Conservation (phyloP, 129 eudicot genomes). For the Sambucus nigra region DNA sequence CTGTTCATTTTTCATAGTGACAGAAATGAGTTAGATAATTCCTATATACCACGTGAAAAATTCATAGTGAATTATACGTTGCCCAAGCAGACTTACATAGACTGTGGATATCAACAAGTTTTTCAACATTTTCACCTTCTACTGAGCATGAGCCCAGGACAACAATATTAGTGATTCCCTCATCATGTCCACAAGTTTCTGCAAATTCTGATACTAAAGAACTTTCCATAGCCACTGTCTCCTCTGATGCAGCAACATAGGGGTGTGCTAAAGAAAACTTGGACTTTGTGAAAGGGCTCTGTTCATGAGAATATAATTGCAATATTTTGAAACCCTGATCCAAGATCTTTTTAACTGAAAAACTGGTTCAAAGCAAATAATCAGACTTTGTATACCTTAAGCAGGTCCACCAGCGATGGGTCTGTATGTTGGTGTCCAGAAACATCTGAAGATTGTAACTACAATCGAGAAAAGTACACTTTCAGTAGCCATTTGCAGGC, state of each 20-base stretch:
- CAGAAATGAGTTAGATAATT: constrained; percentile 7
- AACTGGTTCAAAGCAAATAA: background rate
- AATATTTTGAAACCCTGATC: background rate
- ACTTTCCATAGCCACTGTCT: constrained; percentile 49
- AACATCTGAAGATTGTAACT: constrained; percentile 56
- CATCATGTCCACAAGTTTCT: constrained; percentile 52
- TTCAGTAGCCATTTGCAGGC: constrained; percentile 8
- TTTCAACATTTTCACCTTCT: constrained; percentile 48
- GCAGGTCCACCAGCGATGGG: constrained; percentile 46
- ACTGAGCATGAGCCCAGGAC: constrained; percentile 60
- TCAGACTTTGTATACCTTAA: constrained; percentile 43
- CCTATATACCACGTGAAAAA: background rate
- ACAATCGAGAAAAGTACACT: constrained; percentile 3
- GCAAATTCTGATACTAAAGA: constrained; percentile 64
- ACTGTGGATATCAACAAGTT: constrained; percentile 55
- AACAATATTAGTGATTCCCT: constrained; percentile 39
- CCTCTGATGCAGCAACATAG: constrained; percentile 58
- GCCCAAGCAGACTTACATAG: constrained; percentile 29
- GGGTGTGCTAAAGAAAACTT: constrained; percentile 78
- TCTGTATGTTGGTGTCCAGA: constrained; percentile 50
- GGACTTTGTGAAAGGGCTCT: constrained; percentile 73
- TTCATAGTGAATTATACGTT: constrained; percentile 4
- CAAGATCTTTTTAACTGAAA: background rate
- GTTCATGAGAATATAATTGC: constrained; percentile 11
- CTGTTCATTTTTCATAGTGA: constrained; percentile 25